Base-by-base conservation (phyloP, 169 alveolate species). In the Plasmodium adleri region DNA sequence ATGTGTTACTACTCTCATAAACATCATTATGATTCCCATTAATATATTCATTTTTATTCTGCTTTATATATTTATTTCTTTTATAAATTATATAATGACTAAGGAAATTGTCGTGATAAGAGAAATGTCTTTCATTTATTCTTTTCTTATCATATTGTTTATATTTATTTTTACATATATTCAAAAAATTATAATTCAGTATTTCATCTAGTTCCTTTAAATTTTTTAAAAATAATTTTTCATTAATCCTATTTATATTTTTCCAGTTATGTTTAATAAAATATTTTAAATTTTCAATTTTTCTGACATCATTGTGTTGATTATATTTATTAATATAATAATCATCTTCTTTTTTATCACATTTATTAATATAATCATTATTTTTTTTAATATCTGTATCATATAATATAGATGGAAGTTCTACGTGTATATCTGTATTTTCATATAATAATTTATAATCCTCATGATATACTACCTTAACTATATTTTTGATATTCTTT, bases 81-180 rank as follows among this genome's bases (percentile, higher is more conserved):
- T 49, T n/a, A 52, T 28, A 15, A 8, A 9, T 13, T 39, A 66
- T 1, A 43, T 26, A 45, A 56, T 83, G 91, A 7, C 45, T 12
- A 22, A 83, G 26, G 56, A 83, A 83, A 32, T 60, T 56, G 12
- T 83, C 91, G 45, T 83, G 91, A 17, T 72, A 12, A 60, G 43
- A 49, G 32, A 83, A 67, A 22, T 39, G 39, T 15, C 7, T 24
- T 22, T 28, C 43, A 49, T 70, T 43, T 1, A 17, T 32, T 32
- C 45, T 32, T 32, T 32, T 32, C 45, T 32, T 32, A 32, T 32
- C 7, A 32, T 32, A 32, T 32, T 32, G 13, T 22, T 60, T 62
- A 9, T 28, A 2, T 26, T 10, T 47, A 39, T 70, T 70, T 26
- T 20, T 20, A 2, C 72, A 6, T 47, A 83, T 58, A 22, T 52